Evolutionary conservation across 228 moss, liverwort and hornwort genomes (phyloP), one percentile per base, ranked within the genome.

Genomic region (Sphagnum magellanicum): DNA sequence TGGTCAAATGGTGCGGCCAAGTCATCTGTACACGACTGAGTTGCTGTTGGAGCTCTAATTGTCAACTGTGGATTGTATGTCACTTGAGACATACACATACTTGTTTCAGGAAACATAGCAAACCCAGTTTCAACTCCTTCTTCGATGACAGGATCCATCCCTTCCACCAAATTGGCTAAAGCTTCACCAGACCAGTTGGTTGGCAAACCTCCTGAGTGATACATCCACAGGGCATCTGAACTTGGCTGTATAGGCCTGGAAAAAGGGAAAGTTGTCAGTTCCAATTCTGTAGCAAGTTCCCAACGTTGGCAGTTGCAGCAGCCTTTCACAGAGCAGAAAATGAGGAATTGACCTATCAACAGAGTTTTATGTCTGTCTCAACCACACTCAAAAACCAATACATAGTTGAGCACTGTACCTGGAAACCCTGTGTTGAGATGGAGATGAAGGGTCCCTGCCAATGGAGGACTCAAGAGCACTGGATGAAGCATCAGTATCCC

Each of bases 401-500:
- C 12, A 8, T 12, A 55, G 55, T 55, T 55, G 12, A 55, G 55
- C 55, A 8, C 32, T 32, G 13, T 85, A 98, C 98, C 89, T 90
- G 14, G 98, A 90, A 73, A 77, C 87, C 77, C 83, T 85, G 32
- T 32, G 32, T 32, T 32, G 32, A 68, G 81, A 82, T 61, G 88
- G 90, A 14, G 85, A 74, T 15, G 78, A 84, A 59, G 84, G 87
- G 50, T 83, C 81, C 55, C 85, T 87, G n/a, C 79, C 89, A 59
- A 87, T 89, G 63, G 92, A 92, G 7, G 89, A 86, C 64, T 98
- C 98, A 12, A 94, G 79, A 48, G 82, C 94, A 77, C 87, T 90
- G 58, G 81, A 81, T 57, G 77, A 86, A 70, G 79, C 81, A 67
- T 89, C 87, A 50, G 81, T 87, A 63, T 87, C 83, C 32, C 32